Conservation (phyloP, 2,329 filamentous ascomycete genomes). For the Nemania sp. region DNA sequence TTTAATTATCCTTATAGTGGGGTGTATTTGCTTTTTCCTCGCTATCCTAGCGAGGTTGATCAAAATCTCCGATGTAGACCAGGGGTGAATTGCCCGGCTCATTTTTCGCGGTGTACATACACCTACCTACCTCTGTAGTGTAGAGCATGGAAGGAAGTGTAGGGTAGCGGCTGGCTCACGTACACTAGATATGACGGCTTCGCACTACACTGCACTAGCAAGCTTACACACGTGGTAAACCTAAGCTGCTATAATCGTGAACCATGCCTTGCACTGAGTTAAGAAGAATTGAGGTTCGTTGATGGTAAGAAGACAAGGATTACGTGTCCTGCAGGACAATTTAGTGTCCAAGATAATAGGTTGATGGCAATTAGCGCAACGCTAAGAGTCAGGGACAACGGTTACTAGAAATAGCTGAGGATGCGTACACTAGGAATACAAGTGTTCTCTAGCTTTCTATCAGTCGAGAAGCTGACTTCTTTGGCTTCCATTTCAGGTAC, state of each 20-base stretch:
- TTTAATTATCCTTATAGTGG: not conserved
- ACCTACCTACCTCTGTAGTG: not conserved
- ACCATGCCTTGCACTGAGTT: slow-evolving; percentile 13
- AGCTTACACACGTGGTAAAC: not conserved
- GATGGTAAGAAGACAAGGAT: slow-evolving; percentile 17
- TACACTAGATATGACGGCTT: too few species aligned
- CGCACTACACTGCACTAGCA: not conserved
- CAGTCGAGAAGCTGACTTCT: too few species aligned
- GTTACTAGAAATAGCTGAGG: too few species aligned
- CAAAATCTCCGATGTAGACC: slow-evolving; percentile 23
- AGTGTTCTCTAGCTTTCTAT: too few species aligned
- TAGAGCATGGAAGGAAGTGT: too few species aligned
- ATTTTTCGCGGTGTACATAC: not conserved
- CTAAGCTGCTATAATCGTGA: slow-evolving; percentile 9
- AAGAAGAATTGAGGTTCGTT: slow-evolving; percentile 8
- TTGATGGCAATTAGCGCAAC: slow-evolving; percentile 1
- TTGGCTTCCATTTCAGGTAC: too few species aligned
- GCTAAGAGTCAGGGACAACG: not conserved
- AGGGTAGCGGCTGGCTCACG: too few species aligned
- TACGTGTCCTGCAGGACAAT: slow-evolving; percentile 1
- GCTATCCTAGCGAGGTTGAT: slow-evolving; percentile 4
- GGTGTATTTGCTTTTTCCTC: slow-evolving; percentile 1
- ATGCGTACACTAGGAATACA: too few species aligned
- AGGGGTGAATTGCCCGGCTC: slow-evolving; percentile 10
- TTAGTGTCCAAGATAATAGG: not conserved